phyloP scores from a whole-genome alignment of 2,329 filamentous ascomycete genomes.

The Fusarium kyushuense region DNA sequence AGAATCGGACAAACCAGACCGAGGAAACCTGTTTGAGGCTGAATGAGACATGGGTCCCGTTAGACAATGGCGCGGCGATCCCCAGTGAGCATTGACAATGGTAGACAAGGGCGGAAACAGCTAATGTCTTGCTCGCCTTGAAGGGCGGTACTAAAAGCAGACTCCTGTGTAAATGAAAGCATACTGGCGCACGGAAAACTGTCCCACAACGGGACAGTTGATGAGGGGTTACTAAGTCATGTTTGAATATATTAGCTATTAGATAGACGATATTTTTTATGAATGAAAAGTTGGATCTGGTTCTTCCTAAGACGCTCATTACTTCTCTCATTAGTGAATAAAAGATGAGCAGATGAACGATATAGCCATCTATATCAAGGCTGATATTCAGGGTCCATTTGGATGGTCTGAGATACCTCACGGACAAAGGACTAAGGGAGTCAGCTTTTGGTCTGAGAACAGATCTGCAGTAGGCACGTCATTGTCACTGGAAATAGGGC shows the following conservation, averaged over 20 bases:
- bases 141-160: constrained; percentile 7
- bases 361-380: background rate
- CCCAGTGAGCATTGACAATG: constrained; percentile 20
- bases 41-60: constrained; percentile 31
- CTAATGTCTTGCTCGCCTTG: constrained; percentile 30
- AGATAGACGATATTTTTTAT: constrained; percentile 34
- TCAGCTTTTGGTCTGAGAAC: constrained; percentile 16
- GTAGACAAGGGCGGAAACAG: constrained; percentile 16
- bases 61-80: constrained; percentile 18
- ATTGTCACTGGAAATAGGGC: constrained; percentile 22
- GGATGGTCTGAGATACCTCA: constrained; percentile 7
- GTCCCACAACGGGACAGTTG: constrained; percentile 33
- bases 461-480: constrained; percentile 16
- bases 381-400: constrained; percentile 12
- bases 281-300: constrained; percentile 38
- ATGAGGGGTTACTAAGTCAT: constrained; percentile 9
- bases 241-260: constrained; percentile 9
- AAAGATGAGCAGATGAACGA: constrained; percentile 12
- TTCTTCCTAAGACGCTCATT: constrained; percentile 30
- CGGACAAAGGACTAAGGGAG: background rate
- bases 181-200: constrained; percentile 36
- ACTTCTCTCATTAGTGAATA: constrained; percentile 28
- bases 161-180: constrained; percentile 34
- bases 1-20: constrained; percentile 10
- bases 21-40: constrained; percentile 11